Conservation (phyloP, 2,329 filamentous ascomycete species). For the Chaetomium globosum region DNA sequence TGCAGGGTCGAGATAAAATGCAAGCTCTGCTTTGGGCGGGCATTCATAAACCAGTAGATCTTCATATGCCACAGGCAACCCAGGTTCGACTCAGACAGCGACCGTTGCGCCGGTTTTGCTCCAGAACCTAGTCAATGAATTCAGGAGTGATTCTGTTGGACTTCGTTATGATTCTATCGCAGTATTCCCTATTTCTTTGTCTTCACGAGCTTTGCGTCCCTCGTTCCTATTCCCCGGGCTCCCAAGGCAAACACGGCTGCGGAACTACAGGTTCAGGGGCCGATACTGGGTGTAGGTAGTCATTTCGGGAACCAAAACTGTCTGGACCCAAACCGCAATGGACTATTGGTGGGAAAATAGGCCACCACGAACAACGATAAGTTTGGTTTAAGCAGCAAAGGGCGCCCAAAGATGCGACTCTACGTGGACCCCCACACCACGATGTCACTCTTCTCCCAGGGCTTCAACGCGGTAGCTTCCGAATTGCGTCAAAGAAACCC, state of each 20-base stretch:
- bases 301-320: too few relatives aligned
- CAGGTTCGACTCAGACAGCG: too few relatives aligned
- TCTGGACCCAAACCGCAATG: not conserved
- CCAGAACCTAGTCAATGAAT: too few relatives aligned
- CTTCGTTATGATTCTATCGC: too few relatives aligned
- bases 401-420: not conserved
- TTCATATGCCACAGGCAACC: not conserved
- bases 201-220: too few relatives aligned
- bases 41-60: not conserved
- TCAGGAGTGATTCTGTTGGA: too few relatives aligned
- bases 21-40: not conserved
- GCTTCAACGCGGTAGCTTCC: not conserved
- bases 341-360: not conserved
- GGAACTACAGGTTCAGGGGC: too few relatives aligned
- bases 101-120: too few relatives aligned
- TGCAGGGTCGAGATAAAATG: constrained; percentile 6
- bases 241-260: too few relatives aligned
- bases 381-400: not conserved
- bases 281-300: too few relatives aligned
- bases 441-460: not conserved
- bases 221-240: too few relatives aligned
- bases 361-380: not conserved
- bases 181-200: too few relatives aligned
- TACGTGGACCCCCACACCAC: not conserved
- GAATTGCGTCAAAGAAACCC: not conserved